Conservation (phyloP, 768 basidiomycete species). For the Psilocybe subaeruginosa region DNA sequence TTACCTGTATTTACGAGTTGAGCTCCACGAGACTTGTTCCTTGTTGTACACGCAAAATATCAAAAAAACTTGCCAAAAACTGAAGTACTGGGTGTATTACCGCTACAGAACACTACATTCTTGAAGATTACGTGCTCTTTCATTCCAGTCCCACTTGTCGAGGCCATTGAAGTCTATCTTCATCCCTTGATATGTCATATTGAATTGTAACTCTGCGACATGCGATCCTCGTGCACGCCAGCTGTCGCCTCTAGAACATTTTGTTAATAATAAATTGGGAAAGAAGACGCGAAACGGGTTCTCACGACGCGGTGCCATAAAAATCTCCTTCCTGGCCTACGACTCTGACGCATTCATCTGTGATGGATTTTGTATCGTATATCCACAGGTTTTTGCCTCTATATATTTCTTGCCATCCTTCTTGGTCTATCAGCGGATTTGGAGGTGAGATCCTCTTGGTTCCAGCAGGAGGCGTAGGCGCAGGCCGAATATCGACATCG, state of each 20-base stretch:
- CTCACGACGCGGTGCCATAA: conserved; percentile 82
- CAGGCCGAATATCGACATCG: conserved; percentile 65
- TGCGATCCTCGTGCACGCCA: conserved; percentile 77
- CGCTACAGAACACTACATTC: conserved; percentile 40
- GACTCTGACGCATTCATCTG: conserved; percentile 68
- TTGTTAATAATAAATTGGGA: not conserved
- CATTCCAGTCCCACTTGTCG: conserved; percentile 71
- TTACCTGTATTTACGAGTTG: conserved; percentile 24
- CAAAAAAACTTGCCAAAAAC: conserved; percentile 38
- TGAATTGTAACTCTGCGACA: conserved; percentile 74
- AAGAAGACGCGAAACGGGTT: not conserved
- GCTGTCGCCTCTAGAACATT: conserved; percentile 66
- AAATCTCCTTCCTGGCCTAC: conserved; percentile 62
- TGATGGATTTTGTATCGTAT: conserved; percentile 69
- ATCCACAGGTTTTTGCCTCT: conserved; percentile 72
- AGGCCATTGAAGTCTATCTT: conserved; percentile 77
- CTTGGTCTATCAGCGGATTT: conserved; percentile 62
- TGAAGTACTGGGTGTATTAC: conserved; percentile 10
- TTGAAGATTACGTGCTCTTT: conserved; percentile 65
- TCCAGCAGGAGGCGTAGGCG: conserved; percentile 50
- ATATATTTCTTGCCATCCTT: conserved; percentile 77
- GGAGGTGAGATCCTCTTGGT: conserved; percentile 48
- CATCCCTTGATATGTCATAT: conserved; percentile 60
- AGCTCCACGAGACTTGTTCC: conserved; percentile 21
- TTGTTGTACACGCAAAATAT: conserved; percentile 31